Evolutionary conservation across 2,329 filamentous ascomycete species (phyloP), one percentile per base, ranked within the genome.

Genomic region (Cytospora leucostoma): DNA sequence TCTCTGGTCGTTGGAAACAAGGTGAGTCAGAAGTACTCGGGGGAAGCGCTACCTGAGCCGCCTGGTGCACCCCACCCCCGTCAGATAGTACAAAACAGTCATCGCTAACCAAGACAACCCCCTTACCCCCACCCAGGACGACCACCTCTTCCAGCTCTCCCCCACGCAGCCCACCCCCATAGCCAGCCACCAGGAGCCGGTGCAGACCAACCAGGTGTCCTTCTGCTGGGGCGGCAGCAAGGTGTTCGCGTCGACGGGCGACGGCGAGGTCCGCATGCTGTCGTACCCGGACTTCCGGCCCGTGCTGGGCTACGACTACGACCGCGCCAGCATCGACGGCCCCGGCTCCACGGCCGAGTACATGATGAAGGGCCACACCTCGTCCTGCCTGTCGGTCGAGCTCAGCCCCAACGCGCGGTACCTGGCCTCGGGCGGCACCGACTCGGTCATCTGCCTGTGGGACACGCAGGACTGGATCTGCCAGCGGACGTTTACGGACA

Each of bases 391-490:
- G 66, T 83, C 86, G 10, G 82, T 87, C 13, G 88, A 88, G 66
- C 77, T 93, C 70, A 89, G 90, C 67, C 90, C 91, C 0, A 86
- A 84, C 52, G 90, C 87, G 49, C 82, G 86, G 50, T 90, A 88
- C 71, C 79, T 94, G 52, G 91, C 91, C 0, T 90, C 89, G 0
- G 91, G 90, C 35, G 90, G 89, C 11, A 86, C 87, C 11, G 91
- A 94, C 71, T 89, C 88, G 1, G 83, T 92, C 57, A 89, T 93
- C 68, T 82, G 88, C 6, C 78, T 94, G 3, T 94, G 90, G 88
- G 90, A 93, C 70, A 93, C 90, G 4, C 82, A 82, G 49, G 87
- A 91, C 68, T 93, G 90, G 89, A 85, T 91, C 62, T 93, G 90
- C 71, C 84, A 88, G 70, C 83, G 88, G 65, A 92, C 89, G 1